Percentiles rank a stretch among this genome's conserved stretches.
Conservation (phyloP, 257 asterid genomes). For the Linaria vulgaris region DNA sequence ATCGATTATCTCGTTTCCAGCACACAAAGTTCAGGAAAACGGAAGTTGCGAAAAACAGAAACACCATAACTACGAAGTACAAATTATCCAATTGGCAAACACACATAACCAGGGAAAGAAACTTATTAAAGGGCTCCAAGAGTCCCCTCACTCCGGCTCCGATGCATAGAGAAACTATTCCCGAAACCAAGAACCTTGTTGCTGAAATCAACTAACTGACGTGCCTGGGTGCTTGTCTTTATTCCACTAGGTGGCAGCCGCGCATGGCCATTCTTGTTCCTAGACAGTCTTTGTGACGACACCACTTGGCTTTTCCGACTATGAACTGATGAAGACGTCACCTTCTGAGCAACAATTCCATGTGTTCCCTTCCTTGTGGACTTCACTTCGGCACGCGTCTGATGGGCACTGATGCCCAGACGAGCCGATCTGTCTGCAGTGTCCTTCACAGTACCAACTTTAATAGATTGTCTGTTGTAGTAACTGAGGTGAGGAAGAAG, state of each 20-base stretch:
- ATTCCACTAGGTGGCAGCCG: constrained; percentile 61
- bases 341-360: constrained; percentile 49
- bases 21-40: no score
- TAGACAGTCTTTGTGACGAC: constrained; percentile 42
- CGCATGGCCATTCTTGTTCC: constrained; percentile 39
- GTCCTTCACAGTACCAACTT: constrained; percentile 65
- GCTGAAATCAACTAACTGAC: constrained; percentile 34
- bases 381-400: constrained; percentile 48
- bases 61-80: no score
- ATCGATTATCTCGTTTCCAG: no score
- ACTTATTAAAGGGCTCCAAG: constrained; percentile 58
- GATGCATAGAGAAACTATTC: constrained; percentile 48
- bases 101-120: no score
- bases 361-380: constrained; percentile 51
- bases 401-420: constrained; percentile 55
- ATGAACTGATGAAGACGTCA: constrained; percentile 51
- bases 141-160: constrained; percentile 86
- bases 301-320: constrained; percentile 59
- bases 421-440: constrained; percentile 67
- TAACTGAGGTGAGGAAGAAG: constrained; percentile 81
- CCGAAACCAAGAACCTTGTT: constrained; percentile 43
- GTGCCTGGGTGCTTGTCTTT: constrained; percentile 38
- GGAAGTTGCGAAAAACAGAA: no score
- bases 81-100: no score
- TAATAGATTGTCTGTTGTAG: constrained; percentile 73